Evolutionary conservation across 192 early-diverging fungal genomes (phyloP), one percentile per base, ranked within the genome.

Genomic region (Backusella circina): DNA sequence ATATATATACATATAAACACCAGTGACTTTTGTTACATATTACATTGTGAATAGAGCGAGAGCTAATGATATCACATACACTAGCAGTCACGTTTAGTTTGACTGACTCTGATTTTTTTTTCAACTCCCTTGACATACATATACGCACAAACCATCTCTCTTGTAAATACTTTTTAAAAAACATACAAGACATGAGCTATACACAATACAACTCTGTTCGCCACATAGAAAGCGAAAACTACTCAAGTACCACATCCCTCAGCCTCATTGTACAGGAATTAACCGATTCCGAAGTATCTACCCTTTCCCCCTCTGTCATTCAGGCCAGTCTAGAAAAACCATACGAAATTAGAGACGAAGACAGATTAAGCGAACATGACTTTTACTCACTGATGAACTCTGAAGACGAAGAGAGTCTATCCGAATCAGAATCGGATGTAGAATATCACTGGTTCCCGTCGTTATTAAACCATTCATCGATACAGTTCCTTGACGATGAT

Each of bases 391-490:
- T 65, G 30, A 65, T 65, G 38, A 31, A 35, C 15, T 74, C 61
- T 44, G 57, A 66, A 9, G 23, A 66, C 36, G 71, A n/a, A n/a
- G n/a, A 73, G 21, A 36, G n/a, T 33, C 10, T 13, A 36, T 39
- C 38, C 47, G 38, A 64, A 28, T 31, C 51, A 26, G 30, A 64
- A 23, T 61, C 54, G 5, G 73, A 74, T 9, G 28, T 74, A n/a
- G 57, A 74, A 18, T 64, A 61, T 30, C 37, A 64, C 12, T 74
- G 73, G 73, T 74, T 74, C 38, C 64, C 73, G 33, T 74, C 73
- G 18, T 28, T 74, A 32, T 44, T 74, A 31, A 39, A 41, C 7
- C 28, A 66, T 18, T 66, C 73, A 0, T 54, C 39, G 8, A 74
- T 74, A 23, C 23, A 74, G 39, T 37, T 65, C 21, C 30, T 74